Conservation (phyloP, 148 eudicot genomes). For the Drosera capensis region DNA sequence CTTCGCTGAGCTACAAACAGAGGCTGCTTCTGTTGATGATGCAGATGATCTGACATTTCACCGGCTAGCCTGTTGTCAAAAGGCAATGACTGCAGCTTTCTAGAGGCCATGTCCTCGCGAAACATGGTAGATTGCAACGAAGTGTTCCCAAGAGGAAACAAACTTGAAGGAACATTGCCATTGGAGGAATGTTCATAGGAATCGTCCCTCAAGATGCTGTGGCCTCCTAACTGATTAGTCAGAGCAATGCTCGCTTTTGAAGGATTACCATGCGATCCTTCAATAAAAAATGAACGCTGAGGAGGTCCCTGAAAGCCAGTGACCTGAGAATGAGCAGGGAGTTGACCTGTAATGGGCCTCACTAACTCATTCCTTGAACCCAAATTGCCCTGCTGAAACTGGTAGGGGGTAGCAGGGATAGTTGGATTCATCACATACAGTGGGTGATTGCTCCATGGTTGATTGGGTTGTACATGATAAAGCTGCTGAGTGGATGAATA, state of each 20-base stretch:
- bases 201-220: slow-evolving; percentile 19
- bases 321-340: slow-evolving; percentile 24
- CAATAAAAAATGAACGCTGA: slow-evolving; percentile 9
- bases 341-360: too few relatives aligned
- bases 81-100: slow-evolving; percentile 8
- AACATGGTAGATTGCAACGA: slow-evolving; percentile 10
- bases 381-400: slow-evolving; percentile 35
- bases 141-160: slow-evolving; percentile 18
- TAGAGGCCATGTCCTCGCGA: slow-evolving; percentile 12
- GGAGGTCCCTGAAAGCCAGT: slow-evolving; percentile 17
- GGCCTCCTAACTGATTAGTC: slow-evolving; percentile 23
- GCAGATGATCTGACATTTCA: slow-evolving; percentile 22
- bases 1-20: slow-evolving; percentile 21
- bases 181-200: slow-evolving; percentile 18
- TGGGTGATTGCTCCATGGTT: slow-evolving; percentile 29
- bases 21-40: slow-evolving; percentile 20
- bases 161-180: slow-evolving; percentile 15
- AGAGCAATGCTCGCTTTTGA: slow-evolving; percentile 17
- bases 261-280: slow-evolving; percentile 9
- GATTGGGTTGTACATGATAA: slow-evolving; percentile 24
- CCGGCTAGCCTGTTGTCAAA: too few relatives aligned
- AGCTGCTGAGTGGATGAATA: slow-evolving; percentile 30
- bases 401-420: slow-evolving; percentile 18
- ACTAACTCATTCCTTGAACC: slow-evolving; percentile 29
- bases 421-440: slow-evolving; percentile 15